phyloP scores from a whole-genome alignment of 2,329 filamentous ascomycete species.

The Ascomycota sp. region DNA sequence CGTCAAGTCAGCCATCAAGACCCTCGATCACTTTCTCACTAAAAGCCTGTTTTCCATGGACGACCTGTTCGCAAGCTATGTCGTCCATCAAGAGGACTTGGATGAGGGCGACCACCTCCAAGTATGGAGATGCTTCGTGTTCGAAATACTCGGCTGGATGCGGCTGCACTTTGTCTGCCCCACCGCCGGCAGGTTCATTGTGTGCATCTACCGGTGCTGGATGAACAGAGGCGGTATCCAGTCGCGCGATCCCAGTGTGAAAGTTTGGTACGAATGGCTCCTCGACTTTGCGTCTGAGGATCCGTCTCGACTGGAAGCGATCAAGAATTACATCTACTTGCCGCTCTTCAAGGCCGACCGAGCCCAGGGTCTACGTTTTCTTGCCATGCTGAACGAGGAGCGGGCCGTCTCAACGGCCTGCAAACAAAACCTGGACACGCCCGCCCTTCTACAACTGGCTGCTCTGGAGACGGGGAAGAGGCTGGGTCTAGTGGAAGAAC shows the following conservation, averaged over 20 bases:
- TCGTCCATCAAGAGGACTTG: conserved; percentile 13
- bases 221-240: conserved; percentile 9
- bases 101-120: conserved; percentile 3
- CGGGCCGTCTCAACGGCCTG: conserved; percentile 24
- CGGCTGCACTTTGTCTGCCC: conserved; percentile 35
- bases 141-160: conserved; percentile 33
- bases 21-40: conserved; percentile 41
- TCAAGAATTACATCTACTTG: conserved; percentile 44
- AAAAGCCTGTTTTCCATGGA: conserved; percentile 34
- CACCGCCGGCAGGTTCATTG: conserved; percentile 38
- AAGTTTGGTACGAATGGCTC: conserved; percentile 36
- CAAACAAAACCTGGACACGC: conserved; percentile 24
- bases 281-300: conserved; percentile 26
- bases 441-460: conserved; percentile 40
- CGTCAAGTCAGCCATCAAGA: conserved; percentile 50
- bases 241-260: conserved; percentile 12
- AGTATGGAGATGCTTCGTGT: conserved; percentile 30
- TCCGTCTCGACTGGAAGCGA: conserved; percentile 33
- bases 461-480: conserved; percentile 55
- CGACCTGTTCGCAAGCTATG: conserved; percentile 24
- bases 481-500: conserved; percentile 46
- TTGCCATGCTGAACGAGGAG: conserved; percentile 34
- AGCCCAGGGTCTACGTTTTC: conserved; percentile 30
- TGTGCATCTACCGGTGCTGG: conserved; percentile 31
- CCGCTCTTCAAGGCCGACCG: conserved; percentile 40